Evolutionary conservation across 2,329 filamentous ascomycete genomes (phyloP).

Genomic region (Exophiala viscosa): DNA sequence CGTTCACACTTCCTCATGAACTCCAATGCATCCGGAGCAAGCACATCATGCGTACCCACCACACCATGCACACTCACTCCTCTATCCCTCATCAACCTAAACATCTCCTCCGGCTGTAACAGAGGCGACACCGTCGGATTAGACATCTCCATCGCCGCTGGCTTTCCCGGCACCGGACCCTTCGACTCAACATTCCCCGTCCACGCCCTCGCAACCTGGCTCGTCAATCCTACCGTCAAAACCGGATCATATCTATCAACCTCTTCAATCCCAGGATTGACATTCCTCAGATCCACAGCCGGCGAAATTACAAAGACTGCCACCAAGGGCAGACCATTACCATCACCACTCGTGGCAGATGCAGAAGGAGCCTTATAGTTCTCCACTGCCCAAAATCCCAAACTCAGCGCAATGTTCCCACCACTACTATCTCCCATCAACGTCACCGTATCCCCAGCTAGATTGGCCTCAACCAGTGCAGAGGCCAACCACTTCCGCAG

Average conservation of each 20-base stretch:
- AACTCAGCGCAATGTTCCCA: constrained; percentile 47
- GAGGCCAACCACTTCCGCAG: constrained; percentile 45
- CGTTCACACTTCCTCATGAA: constrained; percentile 47
- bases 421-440: constrained; percentile 56
- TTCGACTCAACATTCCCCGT: not conserved
- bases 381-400: constrained; percentile 30
- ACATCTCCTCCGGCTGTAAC: constrained; percentile 35
- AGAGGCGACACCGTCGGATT: constrained; percentile 51
- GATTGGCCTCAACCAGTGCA: constrained; percentile 39
- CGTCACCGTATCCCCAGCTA: constrained; percentile 42
- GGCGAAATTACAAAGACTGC: constrained; percentile 47
- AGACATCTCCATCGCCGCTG: not conserved
- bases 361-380: not conserved
- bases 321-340: constrained; percentile 2
- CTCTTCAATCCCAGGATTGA: constrained; percentile 43
- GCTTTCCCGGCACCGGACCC: not conserved
- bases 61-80: constrained; percentile 52
- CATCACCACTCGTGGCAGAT: not conserved
- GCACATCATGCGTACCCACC: constrained; percentile 51
- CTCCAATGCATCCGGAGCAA: constrained; percentile 50
- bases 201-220: constrained; percentile 6
- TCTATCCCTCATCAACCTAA: constrained; percentile 37
- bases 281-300: constrained; percentile 47
- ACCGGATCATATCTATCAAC: constrained; percentile 46
- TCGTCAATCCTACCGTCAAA: constrained; percentile 41